Evolutionary conservation across 257 asterid genomes (phyloP), one percentile per base, ranked within the genome.

Genomic region (Nicotiana otophora): DNA sequence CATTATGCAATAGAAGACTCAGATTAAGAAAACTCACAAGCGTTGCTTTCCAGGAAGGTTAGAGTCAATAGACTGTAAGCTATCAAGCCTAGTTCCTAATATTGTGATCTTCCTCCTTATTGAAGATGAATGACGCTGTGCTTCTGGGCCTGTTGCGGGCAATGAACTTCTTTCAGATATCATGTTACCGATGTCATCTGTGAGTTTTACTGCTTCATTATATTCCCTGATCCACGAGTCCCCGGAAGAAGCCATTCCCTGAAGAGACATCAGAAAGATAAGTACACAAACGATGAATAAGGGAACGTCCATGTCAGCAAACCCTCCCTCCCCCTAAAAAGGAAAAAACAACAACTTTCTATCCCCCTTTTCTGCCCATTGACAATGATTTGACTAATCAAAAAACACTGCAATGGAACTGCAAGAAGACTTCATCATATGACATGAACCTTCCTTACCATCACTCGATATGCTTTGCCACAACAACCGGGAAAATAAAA

Each of bases 161-260:
- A 91, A 48, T 2, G 94, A 89, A 83, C 85, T 93, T 87, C 95
- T 93, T 84, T 92, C 97, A 19, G 94, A 91, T 82, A 96, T 92
- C 99, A 96, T 96, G 88, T 69, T 83, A 72, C 80, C 89, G 77
- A 93, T 90, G 82, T 94, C 97, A n/a, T 96, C 98, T 30, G 97
- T 90, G 83, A 94, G 98, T 86, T 84, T 89, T 85, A 88, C 93
- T 61, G 98, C 98, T 87, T 94, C 97, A 84, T 91, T 94, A 85
- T 94, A 96, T 88, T 93, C 98, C 91, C 91, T 91, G 66, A 93
- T 94, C 99, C 99, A 96, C 4, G 91, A 78, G 81, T 96, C 99
- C 61, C 88, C 91, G 15, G 93, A 85, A 79, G 91, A 87, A 61
- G 92, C 97, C 98, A 94, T 94, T 87, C 64, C 65, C 88, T 89